Evolutionary conservation across 1,284 basidiomycete genomes (phyloP).

Genomic region (Pholiota adiposa): DNA sequence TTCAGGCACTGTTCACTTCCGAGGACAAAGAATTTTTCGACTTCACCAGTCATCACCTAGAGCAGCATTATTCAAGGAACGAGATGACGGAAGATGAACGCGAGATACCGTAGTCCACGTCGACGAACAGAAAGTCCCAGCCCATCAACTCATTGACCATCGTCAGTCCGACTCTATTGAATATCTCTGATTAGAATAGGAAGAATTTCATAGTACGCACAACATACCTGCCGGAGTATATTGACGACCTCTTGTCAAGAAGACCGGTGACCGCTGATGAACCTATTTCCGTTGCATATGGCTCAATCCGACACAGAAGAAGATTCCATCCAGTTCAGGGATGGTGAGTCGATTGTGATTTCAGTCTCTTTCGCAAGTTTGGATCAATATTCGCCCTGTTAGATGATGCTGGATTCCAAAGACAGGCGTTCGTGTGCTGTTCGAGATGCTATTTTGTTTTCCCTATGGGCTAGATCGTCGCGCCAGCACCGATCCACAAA

Average conservation of each 20-base stretch:
- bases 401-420: too few species aligned
- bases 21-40: not conserved
- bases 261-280: conserved; percentile 38
- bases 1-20: too few species aligned
- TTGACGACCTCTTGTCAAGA: conserved; percentile 41
- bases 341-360: too few species aligned
- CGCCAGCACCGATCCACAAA: not conserved
- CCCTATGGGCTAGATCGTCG: not conserved
- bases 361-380: too few species aligned
- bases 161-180: conserved; percentile 25
- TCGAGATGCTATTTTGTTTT: not conserved
- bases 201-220: not conserved
- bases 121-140: conserved; percentile 25
- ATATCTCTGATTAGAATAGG: not conserved
- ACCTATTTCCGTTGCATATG: too few species aligned
- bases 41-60: conserved; percentile 1
- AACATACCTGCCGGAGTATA: conserved; percentile 18
- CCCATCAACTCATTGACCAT: conserved; percentile 32
- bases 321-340: conserved; percentile 37
- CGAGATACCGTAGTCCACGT: conserved; percentile 32
- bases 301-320: too few species aligned
- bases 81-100: too few species aligned
- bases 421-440: too few species aligned
- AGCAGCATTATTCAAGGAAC: not conserved
- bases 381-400: too few species aligned